Base-by-base conservation (phyloP, 768 basidiomycete genomes). In the Strobilomyces confusus region DNA sequence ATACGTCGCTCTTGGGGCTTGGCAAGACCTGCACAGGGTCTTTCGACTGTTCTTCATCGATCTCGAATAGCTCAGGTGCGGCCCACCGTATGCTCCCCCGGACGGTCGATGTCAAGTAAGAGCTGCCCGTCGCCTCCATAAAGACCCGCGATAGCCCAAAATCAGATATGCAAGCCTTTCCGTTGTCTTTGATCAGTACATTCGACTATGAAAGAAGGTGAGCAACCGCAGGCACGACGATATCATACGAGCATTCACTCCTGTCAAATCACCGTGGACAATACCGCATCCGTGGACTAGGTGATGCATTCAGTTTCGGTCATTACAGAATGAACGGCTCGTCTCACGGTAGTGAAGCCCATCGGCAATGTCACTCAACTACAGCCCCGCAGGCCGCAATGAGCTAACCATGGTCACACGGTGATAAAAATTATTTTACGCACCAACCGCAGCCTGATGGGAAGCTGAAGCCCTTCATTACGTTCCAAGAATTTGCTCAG, bases 41-140 rank as follows among this genome's bases (percentile, higher is more conserved):
- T n/a, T 55, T 40, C 25, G 69, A 66, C 5, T 40, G 44, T 22
- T 73, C 68, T 15, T 71, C 65, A 11, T 53, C 55, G 19, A 65
- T 36, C 6, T 58, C 62, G 52, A 75, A 78, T 0, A 80, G 51
- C 15, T 73, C 63, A 0, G 76, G 67, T 51, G 78, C 79, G 6
- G 74, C 75, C 77, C 79, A 80, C 1, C 77, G 71, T 32, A 78
- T 67, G 22, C 74, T 76, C 9, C 79, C 77, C 17, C 73, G 73
- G 26, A 78, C 62, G n/a, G 65, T 62, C 6, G 67, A 67, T 1
- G 66, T 63, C 55, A 63, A 43, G 48, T 67, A 70, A 7, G 59
- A 57, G 15, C 55, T 59, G 9, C 52, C 57, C 20, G 52, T 56
- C 4, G 58, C 54, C 22, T 70, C 69, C 49, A 54, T 61, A 30